These are phyloP conservation scores for Blastobotrys indianensis DNA, from an alignment of 1,139 yeast genomes.

Conservation along the genomic window DNA sequence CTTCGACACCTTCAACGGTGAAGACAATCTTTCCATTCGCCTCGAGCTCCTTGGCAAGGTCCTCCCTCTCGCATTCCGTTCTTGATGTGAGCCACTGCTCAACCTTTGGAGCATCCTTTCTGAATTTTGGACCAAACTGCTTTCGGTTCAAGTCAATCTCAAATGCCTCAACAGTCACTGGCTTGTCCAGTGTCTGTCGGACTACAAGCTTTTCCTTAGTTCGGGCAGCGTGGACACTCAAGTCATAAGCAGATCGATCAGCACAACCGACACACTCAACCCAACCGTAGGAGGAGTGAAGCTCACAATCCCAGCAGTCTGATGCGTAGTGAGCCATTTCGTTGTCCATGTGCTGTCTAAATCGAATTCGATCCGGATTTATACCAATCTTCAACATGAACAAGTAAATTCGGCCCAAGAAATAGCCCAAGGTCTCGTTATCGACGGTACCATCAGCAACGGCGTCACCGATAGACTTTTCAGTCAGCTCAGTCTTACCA, in stretches of 20 bases:
- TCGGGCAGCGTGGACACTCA: slow-evolving; percentile 89
- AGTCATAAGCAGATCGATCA: slow-evolving; percentile 96
- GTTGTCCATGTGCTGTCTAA: slow-evolving; percentile 97
- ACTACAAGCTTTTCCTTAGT: slow-evolving; percentile 94
- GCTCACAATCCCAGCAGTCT: slow-evolving; percentile 99
- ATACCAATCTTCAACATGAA: slow-evolving; percentile 89
- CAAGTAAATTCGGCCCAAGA: slow-evolving; percentile 83
- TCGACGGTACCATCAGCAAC: slow-evolving; percentile 84
- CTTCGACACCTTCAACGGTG: slow-evolving; percentile 55
- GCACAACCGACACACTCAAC: slow-evolving; percentile 99
- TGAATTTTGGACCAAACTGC: slow-evolving; percentile 94
- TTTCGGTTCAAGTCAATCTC: slow-evolving; percentile 88
- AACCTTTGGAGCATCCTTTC: slow-evolving; percentile 92
- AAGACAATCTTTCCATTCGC: slow-evolving; percentile 60
- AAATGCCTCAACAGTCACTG: slow-evolving; percentile 71
- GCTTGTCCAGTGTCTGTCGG: slow-evolving; percentile 81
- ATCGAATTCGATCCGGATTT: slow-evolving; percentile 74
- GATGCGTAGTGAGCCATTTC: slow-evolving; percentile 99
- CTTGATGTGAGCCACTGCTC: slow-evolving; percentile 71
- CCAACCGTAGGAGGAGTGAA: slow-evolving; percentile 96
- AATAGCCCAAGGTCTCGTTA: slow-evolving; percentile 95
- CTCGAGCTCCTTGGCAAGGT: slow-evolving; percentile 61
- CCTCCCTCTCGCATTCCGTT: slow-evolving; percentile 82
- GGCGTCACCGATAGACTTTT: slow-evolving; percentile 80
- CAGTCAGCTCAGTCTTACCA: slow-evolving; percentile 67